A percentile compares a stretch with the other conserved stretches of the same genome.
phyloP scores from a whole-genome alignment of 345 rosid genomes.

The Eucalyptus pumila region DNA sequence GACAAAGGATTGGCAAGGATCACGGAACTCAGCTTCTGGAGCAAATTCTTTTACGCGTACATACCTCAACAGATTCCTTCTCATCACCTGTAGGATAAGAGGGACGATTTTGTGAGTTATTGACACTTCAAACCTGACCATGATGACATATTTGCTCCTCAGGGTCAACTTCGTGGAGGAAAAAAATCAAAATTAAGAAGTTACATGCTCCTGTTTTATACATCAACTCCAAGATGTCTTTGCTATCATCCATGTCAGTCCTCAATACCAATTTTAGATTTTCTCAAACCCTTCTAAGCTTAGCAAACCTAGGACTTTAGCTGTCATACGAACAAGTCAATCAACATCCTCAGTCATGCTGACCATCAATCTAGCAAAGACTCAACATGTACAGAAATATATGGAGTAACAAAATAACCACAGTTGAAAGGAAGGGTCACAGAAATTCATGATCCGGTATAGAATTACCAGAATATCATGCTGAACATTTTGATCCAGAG shows the following conservation, averaged over 20 bases:
- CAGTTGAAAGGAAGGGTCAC: neutral
- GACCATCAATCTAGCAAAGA: neutral
- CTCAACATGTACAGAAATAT: neutral
- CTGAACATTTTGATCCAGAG: conserved; percentile 73
- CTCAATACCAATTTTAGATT: neutral
- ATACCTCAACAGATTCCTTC: conserved; percentile 70
- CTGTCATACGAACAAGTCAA: neutral
- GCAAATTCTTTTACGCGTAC: conserved; percentile 64
- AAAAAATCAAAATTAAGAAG: neutral
- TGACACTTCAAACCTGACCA: neutral
- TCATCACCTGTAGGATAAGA: conserved; percentile 35
- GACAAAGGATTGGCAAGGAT: conserved; percentile 55
- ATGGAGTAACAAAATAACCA: neutral
- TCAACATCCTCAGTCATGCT: neutral
- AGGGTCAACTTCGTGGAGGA: neutral
- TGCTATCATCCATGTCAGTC: neutral
- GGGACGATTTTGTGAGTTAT: neutral
- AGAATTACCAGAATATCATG: conserved; percentile 75
- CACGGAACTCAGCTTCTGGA: conserved; percentile 74
- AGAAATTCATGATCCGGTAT: neutral
- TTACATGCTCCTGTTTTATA: neutral
- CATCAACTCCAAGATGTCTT: neutral
- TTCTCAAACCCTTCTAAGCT: neutral
- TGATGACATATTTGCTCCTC: neutral
- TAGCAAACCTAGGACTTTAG: neutral